A percentile compares a stretch with the other conserved stretches of the same genome.
phyloP scores from a whole-genome alignment of 139 green algal species.

The Chlamydomonas sp. region DNA sequence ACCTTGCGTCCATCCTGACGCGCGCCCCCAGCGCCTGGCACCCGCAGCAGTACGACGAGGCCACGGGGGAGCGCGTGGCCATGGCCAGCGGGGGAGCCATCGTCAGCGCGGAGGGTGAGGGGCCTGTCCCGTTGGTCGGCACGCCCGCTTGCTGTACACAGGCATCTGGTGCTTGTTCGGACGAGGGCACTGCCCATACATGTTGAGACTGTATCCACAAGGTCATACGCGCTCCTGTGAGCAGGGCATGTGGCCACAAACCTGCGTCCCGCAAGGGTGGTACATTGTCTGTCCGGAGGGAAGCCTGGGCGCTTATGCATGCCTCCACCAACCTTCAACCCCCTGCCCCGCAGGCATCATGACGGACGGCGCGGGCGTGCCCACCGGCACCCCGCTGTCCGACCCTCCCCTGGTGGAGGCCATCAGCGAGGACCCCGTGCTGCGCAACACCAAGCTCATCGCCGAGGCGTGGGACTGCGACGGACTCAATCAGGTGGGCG shows the following conservation, averaged over 20 bases:
- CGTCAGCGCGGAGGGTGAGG: slow-evolving; percentile 3
- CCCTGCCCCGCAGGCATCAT: slow-evolving; percentile 60
- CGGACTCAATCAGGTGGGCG: slow-evolving; percentile 93
- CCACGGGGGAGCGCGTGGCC: slow-evolving; percentile 24
- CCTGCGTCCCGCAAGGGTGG: too few relatives aligned
- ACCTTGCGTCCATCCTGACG: slow-evolving; percentile 97
- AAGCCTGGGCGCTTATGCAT: too few relatives aligned
- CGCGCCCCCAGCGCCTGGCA: slow-evolving; percentile 87
- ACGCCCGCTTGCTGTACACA: too few relatives aligned
- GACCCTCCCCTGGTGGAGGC: slow-evolving; percentile 92
- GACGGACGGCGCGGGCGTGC: slow-evolving; percentile 77
- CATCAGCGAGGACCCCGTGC: slow-evolving; percentile 92
- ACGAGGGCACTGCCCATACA: not conserved
- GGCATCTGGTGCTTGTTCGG: not conserved
- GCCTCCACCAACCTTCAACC: not conserved
- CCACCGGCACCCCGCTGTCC: slow-evolving; percentile 90
- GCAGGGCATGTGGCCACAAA: too few relatives aligned
- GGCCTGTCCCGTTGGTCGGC: too few relatives aligned
- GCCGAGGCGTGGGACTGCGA: slow-evolving; percentile 99
- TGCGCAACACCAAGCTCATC: slow-evolving; percentile 94
- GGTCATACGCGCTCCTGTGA: too few relatives aligned
- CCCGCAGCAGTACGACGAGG: slow-evolving; percentile 41
- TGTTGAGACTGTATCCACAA: too few relatives aligned
- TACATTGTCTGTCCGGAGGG: too few relatives aligned
- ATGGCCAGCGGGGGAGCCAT: slow-evolving; percentile 16